Percentiles rank a stretch among this genome's conserved stretches.
Conservation (phyloP, 768 basidiomycete genomes). For the Rossbeevera mucosa region DNA sequence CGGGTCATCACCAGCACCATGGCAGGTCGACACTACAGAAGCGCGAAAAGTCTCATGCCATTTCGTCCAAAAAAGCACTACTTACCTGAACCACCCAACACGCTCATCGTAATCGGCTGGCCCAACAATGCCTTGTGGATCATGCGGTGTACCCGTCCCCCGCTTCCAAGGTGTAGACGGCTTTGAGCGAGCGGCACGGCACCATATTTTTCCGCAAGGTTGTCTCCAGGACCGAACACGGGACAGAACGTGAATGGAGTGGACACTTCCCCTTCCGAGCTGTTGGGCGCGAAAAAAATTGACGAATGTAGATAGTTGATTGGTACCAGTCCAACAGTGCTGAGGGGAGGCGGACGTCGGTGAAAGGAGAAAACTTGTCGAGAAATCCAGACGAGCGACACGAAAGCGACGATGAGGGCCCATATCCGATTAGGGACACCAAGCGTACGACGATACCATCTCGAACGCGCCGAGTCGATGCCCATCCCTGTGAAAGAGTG, state of each 20-base stretch:
- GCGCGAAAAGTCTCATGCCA: not conserved
- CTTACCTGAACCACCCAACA: conserved; percentile 85
- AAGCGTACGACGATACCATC: conserved; percentile 52
- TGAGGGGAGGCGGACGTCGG: conserved; percentile 20
- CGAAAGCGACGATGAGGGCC: conserved; percentile 52
- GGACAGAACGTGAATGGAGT: conserved; percentile 94
- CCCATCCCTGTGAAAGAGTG: conserved; percentile 42
- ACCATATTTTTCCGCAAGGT: conserved; percentile 75
- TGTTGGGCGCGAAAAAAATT: conserved; percentile 13
- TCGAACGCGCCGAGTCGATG: conserved; percentile 43
- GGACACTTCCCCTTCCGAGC: conserved; percentile 31
- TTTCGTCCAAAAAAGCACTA: not conserved
- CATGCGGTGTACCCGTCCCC: conserved; percentile 76
- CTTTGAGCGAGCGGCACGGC: conserved; percentile 67
- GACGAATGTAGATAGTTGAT: conserved; percentile 80
- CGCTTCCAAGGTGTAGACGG: conserved; percentile 73
- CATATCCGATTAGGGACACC: conserved; percentile 69
- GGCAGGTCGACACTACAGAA: conserved; percentile 78
- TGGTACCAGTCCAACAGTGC: conserved; percentile 50
- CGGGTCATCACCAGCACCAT: conserved; percentile 90
- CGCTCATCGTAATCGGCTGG: conserved; percentile 82
- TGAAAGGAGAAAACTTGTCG: conserved; percentile 48
- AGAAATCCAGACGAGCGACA: conserved; percentile 52
- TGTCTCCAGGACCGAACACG: conserved; percentile 76
- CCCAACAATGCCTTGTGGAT: conserved; percentile 81